These are phyloP conservation scores for Talaromyces sp. DNA, from an alignment of 2,329 filamentous ascomycete genomes.

Conservation along the genomic window DNA sequence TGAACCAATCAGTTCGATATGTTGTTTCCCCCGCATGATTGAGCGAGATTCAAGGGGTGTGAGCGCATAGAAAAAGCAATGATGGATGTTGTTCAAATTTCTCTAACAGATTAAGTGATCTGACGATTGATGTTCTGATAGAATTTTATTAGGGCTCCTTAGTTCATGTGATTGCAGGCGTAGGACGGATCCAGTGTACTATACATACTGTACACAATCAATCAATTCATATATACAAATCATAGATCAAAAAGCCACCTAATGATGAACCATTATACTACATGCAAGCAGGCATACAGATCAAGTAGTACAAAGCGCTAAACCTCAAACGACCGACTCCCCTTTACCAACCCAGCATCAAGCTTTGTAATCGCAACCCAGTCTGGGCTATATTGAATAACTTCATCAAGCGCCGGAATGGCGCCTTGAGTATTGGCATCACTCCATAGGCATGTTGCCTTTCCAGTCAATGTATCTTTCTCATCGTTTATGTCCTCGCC, in stretches of 20 bases:
- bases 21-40: not conserved
- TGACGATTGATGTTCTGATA: not conserved
- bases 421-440: constrained; percentile 69
- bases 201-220: not conserved
- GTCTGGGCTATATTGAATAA: constrained; percentile 67
- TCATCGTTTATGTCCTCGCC: constrained; percentile 24
- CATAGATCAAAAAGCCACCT: constrained; percentile 1
- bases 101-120: not conserved
- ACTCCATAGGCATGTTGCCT: constrained; percentile 78
- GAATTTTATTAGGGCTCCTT: not conserved
- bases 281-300: not conserved
- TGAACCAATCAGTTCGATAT: not conserved
- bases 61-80: not conserved
- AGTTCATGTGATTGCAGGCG: not conserved
- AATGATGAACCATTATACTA: not conserved
- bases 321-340: constrained; percentile 65
- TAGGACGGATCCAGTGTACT: not conserved
- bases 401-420: constrained; percentile 82
- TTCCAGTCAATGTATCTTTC: constrained; percentile 54
- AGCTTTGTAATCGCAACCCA: constrained; percentile 79
- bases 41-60: not conserved
- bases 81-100: not conserved
- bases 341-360: constrained; percentile 76
- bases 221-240: not conserved
- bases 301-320: constrained; percentile 28